These are phyloP conservation scores for Akanthomyces uredinophilus DNA, from an alignment of 2,329 filamentous ascomycete genomes.

Conservation along the genomic window DNA sequence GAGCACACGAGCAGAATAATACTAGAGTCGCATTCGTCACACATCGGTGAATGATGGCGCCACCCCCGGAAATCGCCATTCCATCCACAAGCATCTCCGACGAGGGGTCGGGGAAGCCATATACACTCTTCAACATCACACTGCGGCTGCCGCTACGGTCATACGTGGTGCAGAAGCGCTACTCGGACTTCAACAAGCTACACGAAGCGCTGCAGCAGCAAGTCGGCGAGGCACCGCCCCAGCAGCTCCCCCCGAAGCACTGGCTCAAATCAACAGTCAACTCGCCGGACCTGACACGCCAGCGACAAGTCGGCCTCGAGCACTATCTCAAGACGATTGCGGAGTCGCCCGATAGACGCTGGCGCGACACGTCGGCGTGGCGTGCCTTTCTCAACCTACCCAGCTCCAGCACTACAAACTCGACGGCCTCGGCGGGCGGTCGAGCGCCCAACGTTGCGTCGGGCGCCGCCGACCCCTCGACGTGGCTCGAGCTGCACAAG, in stretches of 20 bases:
- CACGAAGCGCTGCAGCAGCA: conserved; percentile 56
- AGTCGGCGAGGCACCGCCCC: conserved; percentile 60
- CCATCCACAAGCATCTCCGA: conserved; percentile 57
- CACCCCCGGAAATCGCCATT: conserved; percentile 62
- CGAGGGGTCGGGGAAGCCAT: conserved; percentile 54
- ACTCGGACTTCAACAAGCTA: conserved; percentile 70
- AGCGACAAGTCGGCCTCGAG: conserved; percentile 64
- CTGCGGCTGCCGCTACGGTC: conserved; percentile 71
- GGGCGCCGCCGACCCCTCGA: conserved; percentile 53
- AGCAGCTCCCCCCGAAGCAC: conserved; percentile 64
- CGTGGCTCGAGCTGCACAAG: conserved; percentile 72
- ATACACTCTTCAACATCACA: conserved; percentile 73
- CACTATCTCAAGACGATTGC: conserved; percentile 68
- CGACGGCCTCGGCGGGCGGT: conserved; percentile 42
- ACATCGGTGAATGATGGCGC: conserved; percentile 45
- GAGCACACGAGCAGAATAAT: neutral
- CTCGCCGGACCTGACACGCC: conserved; percentile 64
- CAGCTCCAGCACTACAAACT: conserved; percentile 43
- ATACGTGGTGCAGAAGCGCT: conserved; percentile 73
- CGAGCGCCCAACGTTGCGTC: conserved; percentile 35
- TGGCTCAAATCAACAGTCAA: conserved; percentile 72
- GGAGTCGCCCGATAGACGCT: conserved; percentile 66
- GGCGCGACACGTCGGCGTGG: conserved; percentile 70
- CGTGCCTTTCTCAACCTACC: conserved; percentile 69
- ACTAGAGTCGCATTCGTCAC: neutral